Conservation (phyloP, 148 eudicot genomes). For the Camellia lanceoleosa region DNA sequence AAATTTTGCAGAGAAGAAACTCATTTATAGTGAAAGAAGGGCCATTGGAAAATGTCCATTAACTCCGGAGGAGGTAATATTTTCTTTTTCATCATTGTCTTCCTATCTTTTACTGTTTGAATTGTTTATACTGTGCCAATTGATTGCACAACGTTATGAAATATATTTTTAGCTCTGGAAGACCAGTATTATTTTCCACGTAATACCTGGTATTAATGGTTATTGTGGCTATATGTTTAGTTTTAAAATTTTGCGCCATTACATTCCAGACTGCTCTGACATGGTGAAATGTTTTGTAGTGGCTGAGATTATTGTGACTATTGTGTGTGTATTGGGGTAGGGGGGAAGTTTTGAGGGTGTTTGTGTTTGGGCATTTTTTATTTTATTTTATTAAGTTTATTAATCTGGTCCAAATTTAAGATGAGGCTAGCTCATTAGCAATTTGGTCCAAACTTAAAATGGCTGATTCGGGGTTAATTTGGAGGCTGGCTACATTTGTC, state of each 20-base stretch:
- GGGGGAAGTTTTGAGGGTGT: neutral
- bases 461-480: neutral
- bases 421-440: neutral
- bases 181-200: neutral
- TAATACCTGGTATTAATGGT: neutral
- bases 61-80: slow-evolving; percentile 90
- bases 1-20: slow-evolving; percentile 78
- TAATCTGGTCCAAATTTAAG: neutral
- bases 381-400: neutral
- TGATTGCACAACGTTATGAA: neutral
- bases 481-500: neutral
- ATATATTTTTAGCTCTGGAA: neutral
- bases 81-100: neutral
- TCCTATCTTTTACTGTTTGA: neutral
- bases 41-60: slow-evolving; percentile 94
- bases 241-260: neutral
- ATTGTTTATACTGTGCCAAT: neutral
- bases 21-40: slow-evolving; percentile 62
- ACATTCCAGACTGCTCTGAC: neutral
- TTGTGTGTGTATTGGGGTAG: neutral
- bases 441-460: neutral
- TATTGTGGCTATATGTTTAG: neutral
- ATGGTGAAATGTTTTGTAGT: neutral
- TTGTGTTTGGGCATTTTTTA: neutral
- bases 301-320: neutral